phyloP scores from a whole-genome alignment of 192 early-diverging fungal species.

The Mortierella claussenii region DNA sequence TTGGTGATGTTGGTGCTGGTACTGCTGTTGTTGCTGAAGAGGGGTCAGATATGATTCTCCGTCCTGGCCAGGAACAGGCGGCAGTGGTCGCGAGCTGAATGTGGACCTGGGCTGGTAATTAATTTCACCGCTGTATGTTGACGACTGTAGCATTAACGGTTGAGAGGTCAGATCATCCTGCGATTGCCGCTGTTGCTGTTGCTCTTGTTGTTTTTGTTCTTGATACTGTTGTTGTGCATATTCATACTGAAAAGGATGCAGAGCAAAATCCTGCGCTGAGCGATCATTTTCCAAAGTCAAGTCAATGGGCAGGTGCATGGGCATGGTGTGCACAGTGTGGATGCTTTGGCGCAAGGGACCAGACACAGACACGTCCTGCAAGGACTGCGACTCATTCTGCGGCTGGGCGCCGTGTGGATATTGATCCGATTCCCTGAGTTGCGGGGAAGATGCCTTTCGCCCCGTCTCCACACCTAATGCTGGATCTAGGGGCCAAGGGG shows the following conservation, averaged over 20 bases:
- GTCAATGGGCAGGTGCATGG: neutral
- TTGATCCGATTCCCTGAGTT: neutral
- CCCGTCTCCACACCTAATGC: neutral
- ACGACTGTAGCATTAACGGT: neutral
- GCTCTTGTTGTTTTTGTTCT: neutral
- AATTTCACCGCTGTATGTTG: neutral
- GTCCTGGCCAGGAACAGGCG: neutral
- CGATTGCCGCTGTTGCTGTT: neutral
- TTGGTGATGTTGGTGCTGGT: conserved; percentile 7
- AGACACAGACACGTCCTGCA: neutral
- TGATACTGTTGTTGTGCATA: neutral
- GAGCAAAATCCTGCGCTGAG: neutral
- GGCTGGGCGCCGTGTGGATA: neutral
- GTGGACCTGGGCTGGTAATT: neutral
- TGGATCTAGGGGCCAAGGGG: neutral
- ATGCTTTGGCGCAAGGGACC: neutral
- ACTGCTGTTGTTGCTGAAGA: neutral
- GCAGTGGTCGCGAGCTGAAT: neutral
- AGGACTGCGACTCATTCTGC: neutral
- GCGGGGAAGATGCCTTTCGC: neutral
- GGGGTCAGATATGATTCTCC: neutral
- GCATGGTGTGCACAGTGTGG: conserved; percentile 11
- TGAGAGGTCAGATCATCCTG: neutral
- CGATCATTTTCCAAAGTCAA: neutral
- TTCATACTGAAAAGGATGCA: neutral